phyloP scores from a whole-genome alignment of 495 filamentous ascomycete genomes.

The Penicillium mononematosum region DNA sequence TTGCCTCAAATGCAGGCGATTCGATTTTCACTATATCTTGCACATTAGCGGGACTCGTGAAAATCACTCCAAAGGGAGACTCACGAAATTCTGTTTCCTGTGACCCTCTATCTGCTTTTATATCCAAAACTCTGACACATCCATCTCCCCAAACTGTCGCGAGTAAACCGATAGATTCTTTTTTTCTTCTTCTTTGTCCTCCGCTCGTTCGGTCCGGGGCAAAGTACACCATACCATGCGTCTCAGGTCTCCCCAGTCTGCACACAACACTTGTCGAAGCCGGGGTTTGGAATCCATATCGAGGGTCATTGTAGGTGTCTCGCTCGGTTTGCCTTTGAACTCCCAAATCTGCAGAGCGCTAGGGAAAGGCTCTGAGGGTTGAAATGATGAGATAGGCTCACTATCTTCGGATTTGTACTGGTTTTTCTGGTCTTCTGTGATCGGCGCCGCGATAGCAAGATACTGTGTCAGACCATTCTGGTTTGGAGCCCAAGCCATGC shows the following conservation, averaged over 20 bases:
- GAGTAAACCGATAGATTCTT: conserved; percentile 54
- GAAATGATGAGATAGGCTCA: conserved; percentile 44
- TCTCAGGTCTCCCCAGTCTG: conserved; percentile 60
- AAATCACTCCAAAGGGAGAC: conserved; percentile 9
- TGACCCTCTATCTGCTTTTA: conserved; percentile 39
- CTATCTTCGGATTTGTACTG: conserved; percentile 8
- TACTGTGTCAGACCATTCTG: conserved; percentile 53
- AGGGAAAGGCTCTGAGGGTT: conserved; percentile 45
- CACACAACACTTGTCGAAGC: conserved; percentile 55
- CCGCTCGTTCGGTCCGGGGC: conserved; percentile 34
- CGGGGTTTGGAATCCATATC: conserved; percentile 41
- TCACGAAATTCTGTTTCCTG: conserved; percentile 41
- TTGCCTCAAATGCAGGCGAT: conserved; percentile 55
- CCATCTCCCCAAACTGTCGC: conserved; percentile 65
- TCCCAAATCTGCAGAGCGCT: conserved; percentile 60
- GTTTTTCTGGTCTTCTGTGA: conserved; percentile 37
- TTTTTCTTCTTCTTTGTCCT: conserved; percentile 33
- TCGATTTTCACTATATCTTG: conserved; percentile 43
- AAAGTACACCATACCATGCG: conserved; percentile 65
- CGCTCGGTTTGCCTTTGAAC: conserved; percentile 42
- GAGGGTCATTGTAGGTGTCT: conserved; percentile 31
- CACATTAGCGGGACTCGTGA: conserved; percentile 3
- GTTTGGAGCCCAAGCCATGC: conserved; percentile 59
- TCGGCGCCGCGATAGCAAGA: conserved; percentile 49
- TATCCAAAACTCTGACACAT: conserved; percentile 56